Base-by-base conservation (phyloP, 441 rosid species). In the Flueggea neowawraea region DNA sequence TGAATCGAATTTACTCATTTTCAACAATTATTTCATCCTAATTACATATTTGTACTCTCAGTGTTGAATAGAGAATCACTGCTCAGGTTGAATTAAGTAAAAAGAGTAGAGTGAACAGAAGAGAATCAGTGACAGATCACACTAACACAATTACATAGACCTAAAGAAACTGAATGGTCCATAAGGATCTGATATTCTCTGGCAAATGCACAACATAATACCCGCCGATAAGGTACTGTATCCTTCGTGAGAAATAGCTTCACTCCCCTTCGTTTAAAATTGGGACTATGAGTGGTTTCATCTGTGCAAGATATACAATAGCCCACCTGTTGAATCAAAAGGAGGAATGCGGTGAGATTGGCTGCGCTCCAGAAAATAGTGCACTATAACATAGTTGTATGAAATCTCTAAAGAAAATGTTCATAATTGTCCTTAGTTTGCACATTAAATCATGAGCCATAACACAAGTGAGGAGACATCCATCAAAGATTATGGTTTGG, bases 271-370 rank as follows among this genome's bases (percentile, higher is more conserved):
- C 97, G 56, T 67, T 90, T 61, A 87, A 75, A 63, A 93, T 85
- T 4, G 98, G 98, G 55, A 93, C 98, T 31, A 88, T 88, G 70
- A 93, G 90, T 1, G 98, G 97, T 65, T 93, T 90, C 98, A 90
- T 82, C 69, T 93, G 97, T 9, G 97, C 97, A 67, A 90, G 75
- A 73, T 93, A 93, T 39, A 93, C 97, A 75, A 93, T 93, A 10
- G 98, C 96, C 96, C 95, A 94, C 97, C 97, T 93, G 56, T 60
- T 56, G 50, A 74, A 31, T 59, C 16, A 60, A 55, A 60, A 61
- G 64, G 43, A 52, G n/a, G 33, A 51, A 60, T 13, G n/a, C 4
- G 33, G 54, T 57, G 48, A 61, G 5, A 4, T 48, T 43, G 10
- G 44, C 45, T 3, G 41, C 1, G 7, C 28, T 22, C 28, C 28